phyloP scores from a whole-genome alignment of 805 yeast genomes.

The Yamadazyma tumulicola region DNA sequence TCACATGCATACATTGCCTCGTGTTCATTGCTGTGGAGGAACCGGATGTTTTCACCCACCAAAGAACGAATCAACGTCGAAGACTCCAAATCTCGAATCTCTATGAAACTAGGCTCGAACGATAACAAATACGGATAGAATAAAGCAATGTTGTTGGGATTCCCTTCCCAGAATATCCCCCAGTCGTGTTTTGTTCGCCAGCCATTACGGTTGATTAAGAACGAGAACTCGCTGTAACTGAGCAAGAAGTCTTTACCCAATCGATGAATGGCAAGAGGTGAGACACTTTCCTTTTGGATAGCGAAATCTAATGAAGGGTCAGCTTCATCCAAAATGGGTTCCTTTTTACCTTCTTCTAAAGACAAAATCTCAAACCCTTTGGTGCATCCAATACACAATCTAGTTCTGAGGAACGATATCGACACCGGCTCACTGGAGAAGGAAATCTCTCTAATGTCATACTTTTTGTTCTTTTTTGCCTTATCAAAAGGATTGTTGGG shows the following conservation, averaged over 20 bases:
- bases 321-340: constrained; percentile 93
- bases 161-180: constrained; percentile 96
- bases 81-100: constrained; percentile 85
- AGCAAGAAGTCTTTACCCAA: constrained; percentile 84
- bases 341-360: constrained; percentile 77
- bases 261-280: constrained; percentile 89
- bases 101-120: constrained; percentile 86
- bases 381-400: constrained; percentile 91
- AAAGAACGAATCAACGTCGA: constrained; percentile 85
- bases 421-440: constrained; percentile 90
- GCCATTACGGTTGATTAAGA: constrained; percentile 90
- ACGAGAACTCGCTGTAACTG: constrained; percentile 89
- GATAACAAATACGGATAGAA: constrained; percentile 93
- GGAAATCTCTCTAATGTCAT: constrained; percentile 68
- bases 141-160: constrained; percentile 86
- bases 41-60: constrained; percentile 85
- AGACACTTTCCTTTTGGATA: constrained; percentile 67
- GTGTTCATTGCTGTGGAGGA: constrained; percentile 85
- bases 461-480: constrained; percentile 47
- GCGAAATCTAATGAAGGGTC: constrained; percentile 97
- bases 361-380: constrained; percentile 95
- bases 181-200: constrained; percentile 95
- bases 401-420: constrained; percentile 83
- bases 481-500: constrained; percentile 70
- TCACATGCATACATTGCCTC: constrained; percentile 93